A percentile compares a stretch with the other conserved stretches of the same genome.
These are phyloP conservation scores for Neodidymelliopsis sp. DNA, from an alignment of 2,329 filamentous ascomycete genomes.

Conservation along the genomic window DNA sequence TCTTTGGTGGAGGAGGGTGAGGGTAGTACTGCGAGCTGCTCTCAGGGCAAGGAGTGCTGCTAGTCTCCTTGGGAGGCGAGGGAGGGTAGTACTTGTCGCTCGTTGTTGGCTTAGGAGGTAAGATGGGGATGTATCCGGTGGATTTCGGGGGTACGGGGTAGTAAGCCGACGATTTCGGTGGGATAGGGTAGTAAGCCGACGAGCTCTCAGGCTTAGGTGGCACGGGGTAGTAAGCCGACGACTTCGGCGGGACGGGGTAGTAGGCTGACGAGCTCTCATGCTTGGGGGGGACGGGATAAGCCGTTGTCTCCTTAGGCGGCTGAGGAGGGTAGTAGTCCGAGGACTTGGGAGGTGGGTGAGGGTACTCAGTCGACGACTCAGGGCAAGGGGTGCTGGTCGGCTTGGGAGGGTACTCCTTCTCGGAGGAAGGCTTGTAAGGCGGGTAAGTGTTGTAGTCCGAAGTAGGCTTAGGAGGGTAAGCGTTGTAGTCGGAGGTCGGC, in stretches of 20 bases:
- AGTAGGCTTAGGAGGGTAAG: background rate
- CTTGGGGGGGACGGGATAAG: too few relatives aligned
- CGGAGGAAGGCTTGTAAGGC: background rate
- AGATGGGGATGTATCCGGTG: background rate
- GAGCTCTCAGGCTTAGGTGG: background rate
- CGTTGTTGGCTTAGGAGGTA: conserved; percentile 7
- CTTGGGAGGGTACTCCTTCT: conserved; percentile 1
- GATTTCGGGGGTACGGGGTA: background rate
- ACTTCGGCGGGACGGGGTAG: background rate
- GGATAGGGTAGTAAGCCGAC: background rate
- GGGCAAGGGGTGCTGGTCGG: conserved; percentile 1
- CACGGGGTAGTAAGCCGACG: background rate
- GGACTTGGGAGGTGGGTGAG: background rate
- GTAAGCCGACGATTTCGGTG: background rate
- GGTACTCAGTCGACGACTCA: conserved; percentile 3
- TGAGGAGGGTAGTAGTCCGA: background rate
- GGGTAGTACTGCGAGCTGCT: conserved; percentile 15
- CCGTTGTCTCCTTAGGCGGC: too few relatives aligned
- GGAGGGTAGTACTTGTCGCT: too few relatives aligned
- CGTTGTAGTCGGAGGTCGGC: background rate
- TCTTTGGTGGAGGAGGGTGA: background rate
- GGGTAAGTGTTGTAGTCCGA: conserved; percentile 1
- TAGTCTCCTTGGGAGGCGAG: background rate
- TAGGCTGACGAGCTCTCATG: background rate
- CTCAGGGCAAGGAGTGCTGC: conserved; percentile 12